These are phyloP conservation scores for Candida easanensis DNA, from an alignment of 805 yeast species.

Conservation along the genomic window DNA sequence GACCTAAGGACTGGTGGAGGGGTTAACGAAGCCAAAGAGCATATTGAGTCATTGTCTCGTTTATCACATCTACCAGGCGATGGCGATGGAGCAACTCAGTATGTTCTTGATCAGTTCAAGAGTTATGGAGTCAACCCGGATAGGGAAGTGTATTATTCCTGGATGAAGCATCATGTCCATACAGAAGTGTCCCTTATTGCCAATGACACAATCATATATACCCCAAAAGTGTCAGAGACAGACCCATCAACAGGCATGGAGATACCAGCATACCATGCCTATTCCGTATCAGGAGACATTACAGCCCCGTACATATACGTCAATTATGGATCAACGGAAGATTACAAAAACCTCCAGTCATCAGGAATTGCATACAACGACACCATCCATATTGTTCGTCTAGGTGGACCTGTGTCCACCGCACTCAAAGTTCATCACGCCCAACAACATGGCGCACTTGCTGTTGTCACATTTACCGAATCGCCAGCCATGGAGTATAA, in stretches of 20 bases:
- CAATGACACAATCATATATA: conserved; percentile 37
- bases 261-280: conserved; percentile 56
- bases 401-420: conserved; percentile 48
- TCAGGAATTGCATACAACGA: conserved; percentile 44
- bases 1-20: conserved; percentile 25
- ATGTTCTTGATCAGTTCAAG: conserved; percentile 47
- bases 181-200: conserved; percentile 37
- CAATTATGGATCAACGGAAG: conserved; percentile 57
- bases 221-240: conserved; percentile 46
- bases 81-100: conserved; percentile 40
- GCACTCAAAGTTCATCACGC: conserved; percentile 63
- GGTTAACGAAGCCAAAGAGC: conserved; percentile 32
- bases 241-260: conserved; percentile 48
- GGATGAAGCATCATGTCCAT: conserved; percentile 50
- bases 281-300: conserved; percentile 62
- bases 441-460: conserved; percentile 58
- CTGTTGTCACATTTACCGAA: conserved; percentile 50
- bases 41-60: conserved; percentile 24
- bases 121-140: conserved; percentile 49
- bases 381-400: conserved; percentile 59
- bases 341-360: conserved; percentile 42
- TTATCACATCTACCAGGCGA: conserved; percentile 24
- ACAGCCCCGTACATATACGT: conserved; percentile 54
- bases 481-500: conserved; percentile 54
- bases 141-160: conserved; percentile 55